A percentile compares a stretch with the other conserved stretches of the same genome.
These are phyloP conservation scores for Diplodia sapinea DNA, from an alignment of 2,329 filamentous ascomycete species.

Conservation along the genomic window DNA sequence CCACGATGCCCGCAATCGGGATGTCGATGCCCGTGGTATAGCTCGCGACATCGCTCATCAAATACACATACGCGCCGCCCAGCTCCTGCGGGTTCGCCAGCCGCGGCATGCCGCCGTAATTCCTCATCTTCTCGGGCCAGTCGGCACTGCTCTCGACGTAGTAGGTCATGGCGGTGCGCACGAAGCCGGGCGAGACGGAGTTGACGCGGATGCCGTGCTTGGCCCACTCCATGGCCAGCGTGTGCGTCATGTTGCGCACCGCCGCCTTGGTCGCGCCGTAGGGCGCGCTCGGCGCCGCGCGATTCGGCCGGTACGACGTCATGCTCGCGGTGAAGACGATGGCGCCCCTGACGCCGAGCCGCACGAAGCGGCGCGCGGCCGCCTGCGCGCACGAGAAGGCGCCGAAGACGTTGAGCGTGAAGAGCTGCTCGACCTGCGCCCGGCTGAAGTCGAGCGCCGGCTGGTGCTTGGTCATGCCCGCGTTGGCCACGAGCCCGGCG, in stretches of 20 bases:
- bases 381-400: slow-evolving; percentile 55
- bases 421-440: slow-evolving; percentile 50
- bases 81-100: slow-evolving; percentile 59
- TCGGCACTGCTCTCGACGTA: slow-evolving; percentile 57
- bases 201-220: slow-evolving; percentile 44
- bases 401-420: slow-evolving; percentile 57
- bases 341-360: slow-evolving; percentile 47
- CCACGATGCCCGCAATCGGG: slow-evolving; percentile 56
- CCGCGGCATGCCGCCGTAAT: slow-evolving; percentile 61
- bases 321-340: slow-evolving; percentile 57
- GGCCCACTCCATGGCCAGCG: slow-evolving; percentile 45
- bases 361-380: slow-evolving; percentile 54
- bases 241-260: slow-evolving; percentile 52
- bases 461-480: slow-evolving; percentile 55
- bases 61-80: slow-evolving; percentile 57
- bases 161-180: slow-evolving; percentile 54
- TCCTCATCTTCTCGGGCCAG: slow-evolving; percentile 60
- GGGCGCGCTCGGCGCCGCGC: slow-evolving; percentile 58
- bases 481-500: slow-evolving; percentile 52
- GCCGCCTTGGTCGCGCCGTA: slow-evolving; percentile 53
- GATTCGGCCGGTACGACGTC: slow-evolving; percentile 57
- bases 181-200: slow-evolving; percentile 42
- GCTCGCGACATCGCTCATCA: slow-evolving; percentile 54
- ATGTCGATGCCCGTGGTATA: slow-evolving; percentile 59
- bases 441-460: slow-evolving; percentile 53